Conservation (phyloP, 495 filamentous ascomycete genomes). For the Massariosphaeria phaeospora region DNA sequence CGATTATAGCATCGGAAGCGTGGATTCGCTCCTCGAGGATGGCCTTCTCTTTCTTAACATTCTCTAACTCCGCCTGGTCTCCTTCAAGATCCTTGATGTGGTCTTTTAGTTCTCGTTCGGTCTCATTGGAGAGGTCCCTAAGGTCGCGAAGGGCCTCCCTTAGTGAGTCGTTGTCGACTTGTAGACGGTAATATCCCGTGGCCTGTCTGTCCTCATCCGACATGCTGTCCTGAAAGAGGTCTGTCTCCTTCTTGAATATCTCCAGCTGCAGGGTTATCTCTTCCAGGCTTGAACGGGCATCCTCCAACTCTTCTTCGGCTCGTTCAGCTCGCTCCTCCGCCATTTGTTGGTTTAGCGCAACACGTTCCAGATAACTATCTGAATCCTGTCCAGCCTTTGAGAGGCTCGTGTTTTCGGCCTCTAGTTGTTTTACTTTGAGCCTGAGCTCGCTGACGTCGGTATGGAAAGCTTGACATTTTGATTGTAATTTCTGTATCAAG, state of each 20-base stretch:
- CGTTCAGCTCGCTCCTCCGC: constrained; percentile 87
- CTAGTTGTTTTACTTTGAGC: constrained; percentile 70
- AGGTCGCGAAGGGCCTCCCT: constrained; percentile 78
- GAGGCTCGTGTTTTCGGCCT: constrained; percentile 60
- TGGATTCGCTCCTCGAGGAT: constrained; percentile 65
- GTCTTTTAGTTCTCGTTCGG: constrained; percentile 70
- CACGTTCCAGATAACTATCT: constrained; percentile 80
- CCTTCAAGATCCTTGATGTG: constrained; percentile 74
- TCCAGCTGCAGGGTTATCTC: constrained; percentile 86
- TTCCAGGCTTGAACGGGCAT: constrained; percentile 65
- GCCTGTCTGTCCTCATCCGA: constrained; percentile 80
- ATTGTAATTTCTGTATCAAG: constrained; percentile 87
- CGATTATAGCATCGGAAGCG: constrained; percentile 67
- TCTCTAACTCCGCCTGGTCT: constrained; percentile 67
- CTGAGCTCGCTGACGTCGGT: constrained; percentile 72
- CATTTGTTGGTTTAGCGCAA: constrained; percentile 88
- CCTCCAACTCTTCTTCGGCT: constrained; percentile 73
- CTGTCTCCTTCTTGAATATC: constrained; percentile 80
- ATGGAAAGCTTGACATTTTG: constrained; percentile 82
- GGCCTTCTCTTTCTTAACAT: constrained; percentile 65
- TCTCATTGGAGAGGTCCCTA: constrained; percentile 79
- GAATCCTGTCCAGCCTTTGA: constrained; percentile 74
- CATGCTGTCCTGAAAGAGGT: constrained; percentile 74
- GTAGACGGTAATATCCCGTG: constrained; percentile 86
- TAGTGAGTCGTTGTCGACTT: constrained; percentile 81